These are phyloP conservation scores for Sphagnurus paluster DNA, from an alignment of 1,284 basidiomycete species.

Conservation along the genomic window DNA sequence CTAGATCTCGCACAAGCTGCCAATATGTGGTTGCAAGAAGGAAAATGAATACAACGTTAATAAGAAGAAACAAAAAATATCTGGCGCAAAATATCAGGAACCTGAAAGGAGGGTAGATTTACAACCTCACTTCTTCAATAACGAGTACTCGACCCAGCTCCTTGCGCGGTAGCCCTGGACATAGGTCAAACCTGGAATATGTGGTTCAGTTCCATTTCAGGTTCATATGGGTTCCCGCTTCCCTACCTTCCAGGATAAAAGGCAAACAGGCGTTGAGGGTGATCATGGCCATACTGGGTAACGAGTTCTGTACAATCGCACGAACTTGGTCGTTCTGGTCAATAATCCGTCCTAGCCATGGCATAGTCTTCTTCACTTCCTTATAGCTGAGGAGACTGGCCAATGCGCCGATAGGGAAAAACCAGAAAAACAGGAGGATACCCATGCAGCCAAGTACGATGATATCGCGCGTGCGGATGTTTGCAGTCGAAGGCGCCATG, in stretches of 20 bases:
- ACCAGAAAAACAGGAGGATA: constrained; percentile 82
- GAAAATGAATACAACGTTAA: constrained; percentile 97
- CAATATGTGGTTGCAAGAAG: constrained; percentile 88
- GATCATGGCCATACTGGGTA: constrained; percentile 90
- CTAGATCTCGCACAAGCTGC: constrained; percentile 85
- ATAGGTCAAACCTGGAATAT: constrained; percentile 71
- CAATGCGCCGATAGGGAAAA: constrained; percentile 83
- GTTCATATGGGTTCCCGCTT: background rate
- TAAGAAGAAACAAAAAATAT: constrained; percentile 92
- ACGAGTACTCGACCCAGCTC: constrained; percentile 91
- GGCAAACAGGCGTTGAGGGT: constrained; percentile 88
- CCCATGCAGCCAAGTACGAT: constrained; percentile 71
- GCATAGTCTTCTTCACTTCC: constrained; percentile 88
- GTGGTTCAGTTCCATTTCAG: constrained; percentile 3
- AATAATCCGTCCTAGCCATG: constrained; percentile 81
- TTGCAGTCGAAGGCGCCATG: constrained; percentile 64
- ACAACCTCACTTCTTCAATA: constrained; percentile 80
- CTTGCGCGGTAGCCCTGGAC: constrained; percentile 86
- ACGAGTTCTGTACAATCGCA: constrained; percentile 90
- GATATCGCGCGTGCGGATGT: constrained; percentile 63
- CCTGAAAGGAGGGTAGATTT: background rate
- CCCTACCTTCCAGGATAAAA: constrained; percentile 84
- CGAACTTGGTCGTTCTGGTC: constrained; percentile 78
- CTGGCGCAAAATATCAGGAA: constrained; percentile 37
- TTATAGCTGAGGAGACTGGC: constrained; percentile 87